These are phyloP conservation scores for Pythium brachiatum DNA, from an alignment of 352 stramenopile genomes.

Conservation along the genomic window DNA sequence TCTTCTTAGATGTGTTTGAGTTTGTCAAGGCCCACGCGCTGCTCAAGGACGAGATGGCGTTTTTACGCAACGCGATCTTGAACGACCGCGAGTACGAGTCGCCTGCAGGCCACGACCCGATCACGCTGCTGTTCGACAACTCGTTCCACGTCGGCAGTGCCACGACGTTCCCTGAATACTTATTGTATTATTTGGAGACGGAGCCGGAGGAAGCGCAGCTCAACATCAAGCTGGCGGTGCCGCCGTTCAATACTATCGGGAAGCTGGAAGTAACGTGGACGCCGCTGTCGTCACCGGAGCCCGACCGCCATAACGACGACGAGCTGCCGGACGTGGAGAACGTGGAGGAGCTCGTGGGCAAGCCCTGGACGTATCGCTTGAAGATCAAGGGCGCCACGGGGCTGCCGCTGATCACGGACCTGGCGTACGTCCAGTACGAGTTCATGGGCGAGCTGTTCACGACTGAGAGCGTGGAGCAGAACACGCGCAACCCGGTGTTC, in stretches of 20 bases:
- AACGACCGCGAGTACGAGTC: conserved; percentile 87
- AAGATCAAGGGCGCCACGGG: conserved; percentile 80
- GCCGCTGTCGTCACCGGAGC: conserved; percentile 74
- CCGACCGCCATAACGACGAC: conserved; percentile 63
- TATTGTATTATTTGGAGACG: conserved; percentile 91
- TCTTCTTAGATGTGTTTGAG: conserved; percentile 93
- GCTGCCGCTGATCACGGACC: conserved; percentile 86
- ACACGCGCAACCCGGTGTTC: conserved; percentile 85
- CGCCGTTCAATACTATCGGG: conserved; percentile 92
- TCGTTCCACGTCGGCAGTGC: conserved; percentile 90
- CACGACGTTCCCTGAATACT: conserved; percentile 92
- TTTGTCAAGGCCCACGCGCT: conserved; percentile 88
- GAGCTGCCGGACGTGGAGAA: conserved; percentile 72
- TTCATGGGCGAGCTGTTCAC: conserved; percentile 92
- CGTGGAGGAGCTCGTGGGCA: conserved; percentile 78
- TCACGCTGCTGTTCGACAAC: conserved; percentile 92
- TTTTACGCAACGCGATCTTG: conserved; percentile 90
- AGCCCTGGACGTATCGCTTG: conserved; percentile 90
- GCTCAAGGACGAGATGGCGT: conserved; percentile 85
- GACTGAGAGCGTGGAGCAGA: conserved; percentile 89
- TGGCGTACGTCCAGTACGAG: conserved; percentile 92
- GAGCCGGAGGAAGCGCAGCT: conserved; percentile 88
- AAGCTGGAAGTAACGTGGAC: conserved; percentile 90
- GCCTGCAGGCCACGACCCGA: conserved; percentile 83
- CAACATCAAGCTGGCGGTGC: conserved; percentile 89